phyloP scores from a whole-genome alignment of 768 basidiomycete species.

The Russula lepida region DNA sequence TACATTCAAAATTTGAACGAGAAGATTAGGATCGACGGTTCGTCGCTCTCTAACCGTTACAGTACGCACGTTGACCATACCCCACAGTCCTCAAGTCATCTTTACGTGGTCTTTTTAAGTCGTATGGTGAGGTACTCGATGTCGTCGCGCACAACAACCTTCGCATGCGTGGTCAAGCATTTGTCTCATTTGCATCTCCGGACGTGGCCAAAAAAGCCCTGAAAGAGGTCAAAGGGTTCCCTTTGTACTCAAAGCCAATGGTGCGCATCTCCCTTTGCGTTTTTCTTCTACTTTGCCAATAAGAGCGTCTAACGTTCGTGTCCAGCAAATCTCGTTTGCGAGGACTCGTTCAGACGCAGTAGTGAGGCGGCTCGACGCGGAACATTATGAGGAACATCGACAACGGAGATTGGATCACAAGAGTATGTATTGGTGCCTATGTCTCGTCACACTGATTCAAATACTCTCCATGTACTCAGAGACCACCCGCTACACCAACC shows the following conservation, averaged over 20 bases:
- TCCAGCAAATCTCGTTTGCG: constrained; percentile 92
- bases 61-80: constrained; percentile 13
- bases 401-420: constrained; percentile 69
- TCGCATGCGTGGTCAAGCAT: constrained; percentile 97
- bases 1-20: constrained; percentile 97
- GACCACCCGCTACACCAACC: constrained; percentile 78
- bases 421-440: constrained; percentile 42
- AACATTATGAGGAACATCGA: constrained; percentile 69
- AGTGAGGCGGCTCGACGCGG: constrained; percentile 63
- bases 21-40: constrained; percentile 78
- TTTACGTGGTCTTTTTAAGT: constrained; percentile 80
- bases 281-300: too few relatives aligned
- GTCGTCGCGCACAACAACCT: constrained; percentile 94
- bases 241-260: constrained; percentile 95
- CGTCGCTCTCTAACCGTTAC: constrained; percentile 12
- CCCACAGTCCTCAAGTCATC: constrained; percentile 77
- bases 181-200: constrained; percentile 80
- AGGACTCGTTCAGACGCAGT: constrained; percentile 83
- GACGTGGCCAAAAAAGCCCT: constrained; percentile 82
- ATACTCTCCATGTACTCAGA: constrained; percentile 36
- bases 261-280: constrained; percentile 35
- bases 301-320: neutral
- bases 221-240: constrained; percentile 91
- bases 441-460: constrained; percentile 1
- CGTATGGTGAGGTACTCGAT: constrained; percentile 87